phyloP scores from a whole-genome alignment of 768 basidiomycete genomes.

The Lepiota venenata region DNA sequence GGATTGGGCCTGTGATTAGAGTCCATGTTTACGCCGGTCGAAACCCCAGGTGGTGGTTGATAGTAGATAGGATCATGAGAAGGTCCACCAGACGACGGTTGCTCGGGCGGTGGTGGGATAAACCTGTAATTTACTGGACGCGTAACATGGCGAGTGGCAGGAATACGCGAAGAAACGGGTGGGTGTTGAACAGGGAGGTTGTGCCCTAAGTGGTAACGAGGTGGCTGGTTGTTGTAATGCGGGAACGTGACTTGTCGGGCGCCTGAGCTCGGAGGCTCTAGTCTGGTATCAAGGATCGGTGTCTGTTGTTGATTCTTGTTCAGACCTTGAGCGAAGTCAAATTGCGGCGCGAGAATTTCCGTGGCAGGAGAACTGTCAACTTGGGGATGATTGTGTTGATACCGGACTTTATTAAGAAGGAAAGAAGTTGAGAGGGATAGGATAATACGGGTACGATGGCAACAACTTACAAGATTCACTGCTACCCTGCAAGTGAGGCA shows the following conservation, averaged over 20 bases:
- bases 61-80: conserved; percentile 41
- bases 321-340: conserved; percentile 44
- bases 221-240: conserved; percentile 36
- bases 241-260: conserved; percentile 37
- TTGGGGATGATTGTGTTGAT: conserved; percentile 35
- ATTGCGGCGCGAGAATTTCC: conserved; percentile 46
- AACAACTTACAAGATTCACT: conserved; percentile 23
- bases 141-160: conserved; percentile 30
- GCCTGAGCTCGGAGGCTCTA: conserved; percentile 41
- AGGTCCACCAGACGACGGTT: conserved; percentile 42
- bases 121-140: conserved; percentile 36
- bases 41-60: conserved; percentile 29
- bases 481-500: conserved; percentile 11
- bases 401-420: conserved; percentile 68
- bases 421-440: conserved; percentile 35
- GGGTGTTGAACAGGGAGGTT: conserved; percentile 37
- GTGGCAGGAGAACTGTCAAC: conserved; percentile 40
- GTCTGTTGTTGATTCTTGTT: conserved; percentile 34
- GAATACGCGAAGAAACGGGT: conserved; percentile 38
- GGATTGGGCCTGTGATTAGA: conserved; percentile 26
- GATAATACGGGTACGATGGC: conserved; percentile 46
- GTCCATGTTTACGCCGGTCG: conserved; percentile 26
- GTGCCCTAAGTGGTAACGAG: conserved; percentile 45
- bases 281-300: conserved; percentile 43
- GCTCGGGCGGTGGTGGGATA: conserved; percentile 29